A percentile compares a stretch with the other conserved stretches of the same genome.
Conservation (phyloP, 2,329 filamentous ascomycete species). For the Penicillium nordicum region DNA sequence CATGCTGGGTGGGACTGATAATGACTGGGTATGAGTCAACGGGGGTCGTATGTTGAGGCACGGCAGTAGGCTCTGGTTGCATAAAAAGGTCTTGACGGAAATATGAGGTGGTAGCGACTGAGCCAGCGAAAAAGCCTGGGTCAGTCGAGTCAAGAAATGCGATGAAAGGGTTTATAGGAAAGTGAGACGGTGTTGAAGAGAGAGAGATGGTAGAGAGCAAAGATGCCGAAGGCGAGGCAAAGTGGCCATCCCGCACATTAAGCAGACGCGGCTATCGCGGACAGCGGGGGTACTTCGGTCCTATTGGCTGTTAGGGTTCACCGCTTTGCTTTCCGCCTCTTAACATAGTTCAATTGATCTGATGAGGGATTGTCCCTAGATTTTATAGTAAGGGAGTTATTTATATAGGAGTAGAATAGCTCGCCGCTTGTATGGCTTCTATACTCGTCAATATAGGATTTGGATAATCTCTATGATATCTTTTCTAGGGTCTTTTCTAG, state of each 20-base stretch:
- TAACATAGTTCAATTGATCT: no score
- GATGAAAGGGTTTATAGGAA: slow-evolving; percentile 10
- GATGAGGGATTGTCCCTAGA: background rate
- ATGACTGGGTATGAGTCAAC: slow-evolving; percentile 38
- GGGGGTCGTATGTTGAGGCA: slow-evolving; percentile 46
- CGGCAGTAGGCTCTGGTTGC: slow-evolving; percentile 58
- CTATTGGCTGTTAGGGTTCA: background rate
- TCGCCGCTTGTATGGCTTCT: background rate
- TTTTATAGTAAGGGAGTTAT: background rate
- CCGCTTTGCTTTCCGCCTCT: background rate
- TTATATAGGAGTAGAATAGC: background rate
- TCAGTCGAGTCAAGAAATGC: slow-evolving; percentile 43
- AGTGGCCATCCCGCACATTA: slow-evolving; percentile 19
- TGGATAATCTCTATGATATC: background rate
- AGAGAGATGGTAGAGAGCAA: slow-evolving; percentile 2
- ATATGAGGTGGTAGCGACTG: slow-evolving; percentile 48
- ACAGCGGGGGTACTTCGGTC: background rate
- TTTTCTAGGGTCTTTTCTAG: background rate
- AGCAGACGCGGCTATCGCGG: background rate
- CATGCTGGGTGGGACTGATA: slow-evolving; percentile 55
- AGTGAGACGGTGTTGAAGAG: slow-evolving; percentile 11
- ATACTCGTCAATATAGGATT: background rate
- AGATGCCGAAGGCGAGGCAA: slow-evolving; percentile 12
- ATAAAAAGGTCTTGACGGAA: slow-evolving; percentile 55
- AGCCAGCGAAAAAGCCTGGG: slow-evolving; percentile 49